Conservation (phyloP, 2,329 filamentous ascomycete genomes). For the Tolypocladium cylindrosporum region DNA sequence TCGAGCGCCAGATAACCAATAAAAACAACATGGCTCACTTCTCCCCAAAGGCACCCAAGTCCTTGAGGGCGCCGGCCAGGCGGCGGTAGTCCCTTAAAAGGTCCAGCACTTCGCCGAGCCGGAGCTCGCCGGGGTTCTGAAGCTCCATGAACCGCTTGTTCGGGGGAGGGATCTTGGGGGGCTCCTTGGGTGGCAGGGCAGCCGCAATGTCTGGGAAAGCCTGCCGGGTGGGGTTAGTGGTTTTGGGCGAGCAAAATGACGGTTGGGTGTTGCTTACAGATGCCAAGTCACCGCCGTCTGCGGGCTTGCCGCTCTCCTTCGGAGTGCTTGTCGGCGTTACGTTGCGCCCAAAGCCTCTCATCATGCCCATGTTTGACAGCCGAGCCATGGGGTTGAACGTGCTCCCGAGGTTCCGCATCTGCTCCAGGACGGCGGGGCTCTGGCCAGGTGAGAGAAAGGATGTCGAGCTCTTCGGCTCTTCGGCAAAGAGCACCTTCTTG, state of each 20-base stretch:
- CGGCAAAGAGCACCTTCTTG: conserved; percentile 45
- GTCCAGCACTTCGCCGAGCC: conserved; percentile 62
- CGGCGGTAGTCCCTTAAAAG: conserved; percentile 66
- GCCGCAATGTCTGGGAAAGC: conserved; percentile 51
- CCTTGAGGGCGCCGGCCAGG: conserved; percentile 54
- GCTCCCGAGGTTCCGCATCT: conserved; percentile 70
- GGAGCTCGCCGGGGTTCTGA: conserved; percentile 59
- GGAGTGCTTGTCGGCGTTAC: conserved; percentile 25
- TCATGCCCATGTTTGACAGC: conserved; percentile 61
- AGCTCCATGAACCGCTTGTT: conserved; percentile 65
- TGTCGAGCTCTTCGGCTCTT: conserved; percentile 19
- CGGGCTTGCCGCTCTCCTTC: conserved; percentile 23
- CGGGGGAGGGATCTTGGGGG: conserved; percentile 51
- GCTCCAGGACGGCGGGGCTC: conserved; percentile 60
- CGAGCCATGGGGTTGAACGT: conserved; percentile 76
- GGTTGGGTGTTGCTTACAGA: conserved; percentile 32
- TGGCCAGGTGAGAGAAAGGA: conserved; percentile 10
- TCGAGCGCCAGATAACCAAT: background rate
- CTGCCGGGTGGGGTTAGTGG: conserved; percentile 21
- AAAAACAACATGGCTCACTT: conserved; percentile 11
- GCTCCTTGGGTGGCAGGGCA: conserved; percentile 43
- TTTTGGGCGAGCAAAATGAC: background rate
- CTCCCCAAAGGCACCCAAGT: conserved; percentile 49
- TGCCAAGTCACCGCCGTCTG: conserved; percentile 46
- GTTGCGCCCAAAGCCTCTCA: conserved; percentile 64